Evolutionary conservation across 805 yeast species (phyloP).

Genomic region (Metschnikowia drakensbergensis): DNA sequence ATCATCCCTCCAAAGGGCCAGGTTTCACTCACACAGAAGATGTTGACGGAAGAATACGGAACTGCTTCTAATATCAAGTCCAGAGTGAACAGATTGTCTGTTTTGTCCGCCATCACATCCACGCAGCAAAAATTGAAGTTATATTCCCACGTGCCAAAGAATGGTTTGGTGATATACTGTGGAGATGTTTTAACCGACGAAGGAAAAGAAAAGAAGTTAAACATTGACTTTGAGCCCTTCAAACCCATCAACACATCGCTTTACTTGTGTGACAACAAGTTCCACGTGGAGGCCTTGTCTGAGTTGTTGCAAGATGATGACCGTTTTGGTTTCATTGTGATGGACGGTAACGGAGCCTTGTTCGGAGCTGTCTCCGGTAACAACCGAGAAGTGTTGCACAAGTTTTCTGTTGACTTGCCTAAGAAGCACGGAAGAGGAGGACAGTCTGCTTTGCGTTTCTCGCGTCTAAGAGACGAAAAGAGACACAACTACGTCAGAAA

Average conservation of each 20-base stretch:
- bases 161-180: slow-evolving; percentile 94
- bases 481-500: slow-evolving; percentile 98
- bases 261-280: slow-evolving; percentile 95
- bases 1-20: slow-evolving; percentile 96
- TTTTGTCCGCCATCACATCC: slow-evolving; percentile 93
- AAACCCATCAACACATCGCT: slow-evolving; percentile 96
- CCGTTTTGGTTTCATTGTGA: slow-evolving; percentile 93
- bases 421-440: slow-evolving; percentile 99
- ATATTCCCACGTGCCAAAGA: slow-evolving; percentile 85
- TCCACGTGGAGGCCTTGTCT: slow-evolving; percentile 94
- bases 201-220: slow-evolving; percentile 95
- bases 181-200: slow-evolving; percentile 97
- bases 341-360: slow-evolving; percentile 99
- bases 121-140: slow-evolving; percentile 95
- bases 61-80: slow-evolving; percentile 98
- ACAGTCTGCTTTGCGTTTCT: slow-evolving; percentile 98
- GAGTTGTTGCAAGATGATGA: slow-evolving; percentile 95
- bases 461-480: slow-evolving; percentile 97
- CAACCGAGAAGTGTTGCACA: slow-evolving; percentile 93
- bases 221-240: slow-evolving; percentile 97
- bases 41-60: slow-evolving; percentile 97
- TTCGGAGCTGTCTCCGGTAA: slow-evolving; percentile 96
- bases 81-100: slow-evolving; percentile 94
- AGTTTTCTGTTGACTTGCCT: slow-evolving; percentile 94
- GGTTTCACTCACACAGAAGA: slow-evolving; percentile 78